A percentile compares a stretch with the other conserved stretches of the same genome.
phyloP scores from a whole-genome alignment of 1,284 basidiomycete genomes.

The Rhodofomes roseus region DNA sequence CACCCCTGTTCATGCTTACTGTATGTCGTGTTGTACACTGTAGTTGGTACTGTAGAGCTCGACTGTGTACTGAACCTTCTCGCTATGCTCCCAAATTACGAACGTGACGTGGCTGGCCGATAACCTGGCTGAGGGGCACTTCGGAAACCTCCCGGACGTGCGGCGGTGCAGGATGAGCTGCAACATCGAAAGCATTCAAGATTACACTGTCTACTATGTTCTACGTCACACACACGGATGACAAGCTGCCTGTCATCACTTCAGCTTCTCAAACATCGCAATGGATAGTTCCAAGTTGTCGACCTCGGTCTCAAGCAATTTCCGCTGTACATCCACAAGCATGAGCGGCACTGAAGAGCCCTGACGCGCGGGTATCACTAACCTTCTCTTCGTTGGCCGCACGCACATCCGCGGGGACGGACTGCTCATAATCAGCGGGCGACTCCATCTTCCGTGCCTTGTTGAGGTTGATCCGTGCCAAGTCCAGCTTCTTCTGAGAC shows the following conservation, averaged over 20 bases:
- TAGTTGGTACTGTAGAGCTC: background rate
- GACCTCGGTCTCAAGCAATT: slow-evolving; percentile 44
- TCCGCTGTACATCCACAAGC: slow-evolving; percentile 29
- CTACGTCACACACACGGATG: background rate
- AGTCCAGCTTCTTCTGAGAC: slow-evolving; percentile 81
- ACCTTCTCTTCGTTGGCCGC: slow-evolving; percentile 74
- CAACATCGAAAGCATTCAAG: background rate
- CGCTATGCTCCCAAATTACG: background rate
- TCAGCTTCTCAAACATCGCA: slow-evolving; percentile 40
- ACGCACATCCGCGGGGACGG: slow-evolving; percentile 77
- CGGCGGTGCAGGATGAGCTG: background rate
- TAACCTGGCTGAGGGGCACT: background rate
- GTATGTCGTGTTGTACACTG: background rate
- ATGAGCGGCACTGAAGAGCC: slow-evolving; percentile 1
- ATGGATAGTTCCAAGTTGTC: slow-evolving; percentile 40
- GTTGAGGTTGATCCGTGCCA: slow-evolving; percentile 65
- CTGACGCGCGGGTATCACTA: slow-evolving; percentile 11
- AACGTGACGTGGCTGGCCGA: background rate
- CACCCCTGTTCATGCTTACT: background rate
- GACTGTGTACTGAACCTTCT: background rate
- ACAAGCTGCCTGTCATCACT: slow-evolving; percentile 14
- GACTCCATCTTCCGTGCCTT: slow-evolving; percentile 77
- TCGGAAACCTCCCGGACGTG: background rate
- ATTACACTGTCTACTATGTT: background rate
- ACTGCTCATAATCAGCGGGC: slow-evolving; percentile 74